These are phyloP conservation scores for Physaria fendleri DNA, from an alignment of 345 rosid genomes.

Conservation along the genomic window DNA sequence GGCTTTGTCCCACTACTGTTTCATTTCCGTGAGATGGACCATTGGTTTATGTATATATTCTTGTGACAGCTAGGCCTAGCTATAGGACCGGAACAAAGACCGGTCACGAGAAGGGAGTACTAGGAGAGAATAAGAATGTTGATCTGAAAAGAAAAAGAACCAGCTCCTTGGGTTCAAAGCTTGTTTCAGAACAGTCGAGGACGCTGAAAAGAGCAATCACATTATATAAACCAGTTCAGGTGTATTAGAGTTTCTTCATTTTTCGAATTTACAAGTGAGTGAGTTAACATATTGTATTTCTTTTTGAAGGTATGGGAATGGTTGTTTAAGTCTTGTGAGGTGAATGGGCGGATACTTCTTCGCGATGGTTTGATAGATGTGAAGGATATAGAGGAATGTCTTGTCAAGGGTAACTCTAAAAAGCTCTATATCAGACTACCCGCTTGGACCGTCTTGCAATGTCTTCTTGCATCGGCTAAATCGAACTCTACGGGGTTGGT, in stretches of 20 bases:
- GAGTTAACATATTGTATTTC: neutral
- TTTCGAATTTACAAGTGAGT: neutral
- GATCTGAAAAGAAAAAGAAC: slow-evolving; percentile 40
- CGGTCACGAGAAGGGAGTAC: slow-evolving; percentile 24
- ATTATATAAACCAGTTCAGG: slow-evolving; percentile 65
- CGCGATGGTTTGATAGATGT: slow-evolving; percentile 51
- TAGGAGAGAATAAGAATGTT: slow-evolving; percentile 26
- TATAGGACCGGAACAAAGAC: slow-evolving; percentile 40
- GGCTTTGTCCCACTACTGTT: neutral
- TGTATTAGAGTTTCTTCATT: slow-evolving; percentile 17
- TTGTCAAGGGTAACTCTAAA: slow-evolving; percentile 52
- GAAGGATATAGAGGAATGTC: slow-evolving; percentile 62
- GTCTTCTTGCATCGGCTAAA: slow-evolving; percentile 65
- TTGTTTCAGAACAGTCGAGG: slow-evolving; percentile 48
- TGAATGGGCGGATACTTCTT: slow-evolving; percentile 58
- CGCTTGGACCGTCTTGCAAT: slow-evolving; percentile 65
- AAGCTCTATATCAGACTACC: slow-evolving; percentile 55
- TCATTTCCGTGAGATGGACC: neutral
- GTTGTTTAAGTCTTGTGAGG: slow-evolving; percentile 82
- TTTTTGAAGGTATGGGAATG: slow-evolving; percentile 75
- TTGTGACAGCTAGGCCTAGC: slow-evolving; percentile 72
- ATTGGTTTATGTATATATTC: neutral
- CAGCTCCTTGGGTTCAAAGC: slow-evolving; percentile 35
- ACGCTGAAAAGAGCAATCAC: slow-evolving; percentile 52
- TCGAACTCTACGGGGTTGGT: slow-evolving; percentile 54